Percentiles rank a stretch among this genome's conserved stretches.
Evolutionary conservation across 2,329 filamentous ascomycete species (phyloP).

Genomic region (Exophiala aquamarina): DNA sequence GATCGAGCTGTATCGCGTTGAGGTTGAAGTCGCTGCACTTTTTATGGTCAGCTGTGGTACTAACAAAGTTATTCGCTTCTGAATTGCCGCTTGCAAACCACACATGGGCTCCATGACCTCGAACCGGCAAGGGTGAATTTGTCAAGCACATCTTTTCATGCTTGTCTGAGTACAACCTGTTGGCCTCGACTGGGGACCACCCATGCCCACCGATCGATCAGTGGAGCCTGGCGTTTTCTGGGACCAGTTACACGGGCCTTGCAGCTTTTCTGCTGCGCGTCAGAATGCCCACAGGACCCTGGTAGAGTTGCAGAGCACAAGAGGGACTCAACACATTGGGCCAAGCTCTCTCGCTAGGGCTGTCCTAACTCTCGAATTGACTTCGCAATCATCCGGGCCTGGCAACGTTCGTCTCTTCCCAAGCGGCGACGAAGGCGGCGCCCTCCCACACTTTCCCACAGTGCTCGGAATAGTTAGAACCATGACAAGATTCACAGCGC

Average conservation of each 20-base stretch:
- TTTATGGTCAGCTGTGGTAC: too few relatives aligned
- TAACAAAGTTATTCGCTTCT: too few relatives aligned
- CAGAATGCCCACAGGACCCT: slow-evolving; percentile 7
- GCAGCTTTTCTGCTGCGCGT: slow-evolving; percentile 17
- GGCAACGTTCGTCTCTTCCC: not conserved
- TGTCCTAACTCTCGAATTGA: not conserved
- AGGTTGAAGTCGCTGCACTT: not conserved
- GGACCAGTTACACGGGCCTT: slow-evolving; percentile 6
- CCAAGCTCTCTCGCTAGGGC: too few relatives aligned
- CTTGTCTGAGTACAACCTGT: slow-evolving; percentile 6
- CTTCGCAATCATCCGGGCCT: not conserved
- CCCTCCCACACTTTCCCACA: not conserved
- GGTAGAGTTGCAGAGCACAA: not conserved
- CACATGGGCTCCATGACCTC: too few relatives aligned
- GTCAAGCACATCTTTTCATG: slow-evolving; percentile 16
- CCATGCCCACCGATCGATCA: slow-evolving; percentile 23
- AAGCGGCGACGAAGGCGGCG: not conserved
- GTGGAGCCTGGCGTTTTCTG: slow-evolving; percentile 20
- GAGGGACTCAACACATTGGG: not conserved
- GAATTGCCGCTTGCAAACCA: too few relatives aligned
- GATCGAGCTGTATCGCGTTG: not conserved
- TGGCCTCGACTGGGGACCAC: slow-evolving; percentile 4
- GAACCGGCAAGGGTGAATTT: slow-evolving; percentile 18
- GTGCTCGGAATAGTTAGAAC: too few relatives aligned
- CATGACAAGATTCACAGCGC: slow-evolving; percentile 1